phyloP scores from a whole-genome alignment of 2,329 filamentous ascomycete species.

The Ophiosphaerella korrae region DNA sequence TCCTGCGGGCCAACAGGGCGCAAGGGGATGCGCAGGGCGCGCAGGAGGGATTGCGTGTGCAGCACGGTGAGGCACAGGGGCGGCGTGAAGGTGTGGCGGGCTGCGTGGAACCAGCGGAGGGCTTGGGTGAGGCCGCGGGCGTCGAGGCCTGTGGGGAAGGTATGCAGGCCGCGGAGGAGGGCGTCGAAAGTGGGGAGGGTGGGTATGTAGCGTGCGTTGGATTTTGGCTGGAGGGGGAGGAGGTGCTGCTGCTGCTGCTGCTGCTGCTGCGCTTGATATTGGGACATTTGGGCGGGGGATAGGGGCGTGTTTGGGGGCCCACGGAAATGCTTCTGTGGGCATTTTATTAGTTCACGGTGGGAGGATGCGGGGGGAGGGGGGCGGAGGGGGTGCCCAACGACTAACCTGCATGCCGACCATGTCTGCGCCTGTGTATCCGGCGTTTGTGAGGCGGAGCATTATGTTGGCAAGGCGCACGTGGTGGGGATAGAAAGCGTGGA shows the following conservation, averaged over 20 bases:
- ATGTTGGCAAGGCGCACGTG: constrained; percentile 29
- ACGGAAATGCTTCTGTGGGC: constrained; percentile 23
- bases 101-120: constrained; percentile 25
- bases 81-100: constrained; percentile 21
- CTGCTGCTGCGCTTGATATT: constrained; percentile 3
- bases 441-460: constrained; percentile 28
- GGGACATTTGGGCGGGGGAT: constrained; percentile 11
- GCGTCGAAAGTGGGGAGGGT: constrained; percentile 24
- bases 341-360: neutral
- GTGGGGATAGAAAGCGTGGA: constrained; percentile 36
- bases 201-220: constrained; percentile 4
- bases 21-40: constrained; percentile 21
- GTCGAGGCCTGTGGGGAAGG: constrained; percentile 24
- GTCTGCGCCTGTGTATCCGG: constrained; percentile 24
- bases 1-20: constrained; percentile 21
- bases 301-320: constrained; percentile 8
- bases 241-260: too few species aligned
- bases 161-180: constrained; percentile 23
- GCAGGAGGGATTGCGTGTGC: constrained; percentile 29
- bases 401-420: constrained; percentile 28
- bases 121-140: constrained; percentile 27
- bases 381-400: neutral
- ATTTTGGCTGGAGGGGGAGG: too few species aligned
- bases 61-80: constrained; percentile 32
- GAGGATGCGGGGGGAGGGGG: too few species aligned